phyloP scores from a whole-genome alignment of 352 stramenopile genomes.

The Phytophthora tentaculata region DNA sequence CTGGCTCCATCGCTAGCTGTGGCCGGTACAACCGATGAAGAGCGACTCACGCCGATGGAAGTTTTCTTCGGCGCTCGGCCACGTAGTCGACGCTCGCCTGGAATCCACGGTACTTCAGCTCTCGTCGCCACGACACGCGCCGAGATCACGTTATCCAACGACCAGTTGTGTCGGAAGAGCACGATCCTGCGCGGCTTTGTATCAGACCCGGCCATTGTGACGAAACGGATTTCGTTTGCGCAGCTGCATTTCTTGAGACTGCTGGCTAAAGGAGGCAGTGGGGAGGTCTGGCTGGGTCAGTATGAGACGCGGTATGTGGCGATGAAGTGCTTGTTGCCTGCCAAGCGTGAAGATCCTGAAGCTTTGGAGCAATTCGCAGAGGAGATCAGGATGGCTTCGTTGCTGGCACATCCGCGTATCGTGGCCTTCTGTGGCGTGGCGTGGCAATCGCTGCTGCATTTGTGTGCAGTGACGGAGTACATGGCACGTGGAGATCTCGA shows the following conservation, averaged over 20 bases:
- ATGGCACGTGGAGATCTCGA: conserved; percentile 80
- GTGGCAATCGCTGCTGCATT: conserved; percentile 77
- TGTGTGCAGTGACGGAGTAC: conserved; percentile 84
- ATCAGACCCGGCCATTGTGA: conserved; percentile 70
- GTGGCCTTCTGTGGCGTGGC: conserved; percentile 82
- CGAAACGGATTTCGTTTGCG: conserved; percentile 75
- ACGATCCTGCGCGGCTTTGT: conserved; percentile 64
- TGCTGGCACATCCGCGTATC: conserved; percentile 82
- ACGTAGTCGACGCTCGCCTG: conserved; percentile 39
- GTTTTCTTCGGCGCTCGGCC: conserved; percentile 52
- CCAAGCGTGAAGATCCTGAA: conserved; percentile 63
- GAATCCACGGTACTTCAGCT: conserved; percentile 32
- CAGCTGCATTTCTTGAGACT: conserved; percentile 77
- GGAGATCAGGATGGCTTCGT: conserved; percentile 81
- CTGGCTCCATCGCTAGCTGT: conserved; percentile 28
- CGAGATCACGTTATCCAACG: conserved; percentile 67
- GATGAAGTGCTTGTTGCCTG: conserved; percentile 78
- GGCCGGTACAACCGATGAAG: conserved; percentile 28
- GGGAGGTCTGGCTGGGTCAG: conserved; percentile 84
- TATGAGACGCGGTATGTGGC: conserved; percentile 78
- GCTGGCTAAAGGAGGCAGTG: conserved; percentile 78
- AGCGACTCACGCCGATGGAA: conserved; percentile 57
- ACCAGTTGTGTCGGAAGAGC: conserved; percentile 68
- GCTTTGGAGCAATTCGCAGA: conserved; percentile 81
- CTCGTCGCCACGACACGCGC: conserved; percentile 50